These are phyloP conservation scores for Paramyrothecium roridum DNA, from an alignment of 2,329 filamentous ascomycete species.

Conservation along the genomic window DNA sequence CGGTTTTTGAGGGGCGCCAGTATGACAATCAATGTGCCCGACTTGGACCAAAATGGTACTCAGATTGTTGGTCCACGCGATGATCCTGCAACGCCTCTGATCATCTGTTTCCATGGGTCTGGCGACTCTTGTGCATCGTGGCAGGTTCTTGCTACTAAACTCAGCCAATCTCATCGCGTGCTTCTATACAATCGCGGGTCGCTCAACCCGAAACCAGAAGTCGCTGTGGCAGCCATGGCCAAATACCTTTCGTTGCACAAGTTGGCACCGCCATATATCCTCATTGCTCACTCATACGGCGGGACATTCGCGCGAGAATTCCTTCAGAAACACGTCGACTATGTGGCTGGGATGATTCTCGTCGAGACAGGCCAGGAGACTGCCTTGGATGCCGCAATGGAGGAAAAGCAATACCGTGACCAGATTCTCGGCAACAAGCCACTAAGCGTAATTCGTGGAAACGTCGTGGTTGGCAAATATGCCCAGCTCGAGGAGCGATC, in stretches of 20 bases:
- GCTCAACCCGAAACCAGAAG: constrained; percentile 2
- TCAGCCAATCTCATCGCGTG: constrained; percentile 4
- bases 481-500: background rate
- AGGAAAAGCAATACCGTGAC: constrained; percentile 10
- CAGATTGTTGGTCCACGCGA: background rate
- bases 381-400: constrained; percentile 5
- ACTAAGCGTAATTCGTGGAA: constrained; percentile 13
- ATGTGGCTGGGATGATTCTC: constrained; percentile 15
- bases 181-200: constrained; percentile 11
- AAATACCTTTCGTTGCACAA: background rate
- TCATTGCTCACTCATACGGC: constrained; percentile 15
- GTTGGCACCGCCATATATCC: background rate
- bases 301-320: constrained; percentile 13
- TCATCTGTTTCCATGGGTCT: constrained; percentile 17
- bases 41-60: background rate
- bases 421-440: constrained; percentile 10
- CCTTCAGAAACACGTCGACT: constrained; percentile 7
- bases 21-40: no score
- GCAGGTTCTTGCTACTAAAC: constrained; percentile 5
- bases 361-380: constrained; percentile 18
- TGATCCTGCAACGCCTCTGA: constrained; percentile 2
- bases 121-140: constrained; percentile 14
- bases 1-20: no score
- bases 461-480: constrained; percentile 13
- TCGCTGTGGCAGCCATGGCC: background rate